Conservation (phyloP, 192 early-diverging fungal genomes). For the Coemansia sp. region DNA sequence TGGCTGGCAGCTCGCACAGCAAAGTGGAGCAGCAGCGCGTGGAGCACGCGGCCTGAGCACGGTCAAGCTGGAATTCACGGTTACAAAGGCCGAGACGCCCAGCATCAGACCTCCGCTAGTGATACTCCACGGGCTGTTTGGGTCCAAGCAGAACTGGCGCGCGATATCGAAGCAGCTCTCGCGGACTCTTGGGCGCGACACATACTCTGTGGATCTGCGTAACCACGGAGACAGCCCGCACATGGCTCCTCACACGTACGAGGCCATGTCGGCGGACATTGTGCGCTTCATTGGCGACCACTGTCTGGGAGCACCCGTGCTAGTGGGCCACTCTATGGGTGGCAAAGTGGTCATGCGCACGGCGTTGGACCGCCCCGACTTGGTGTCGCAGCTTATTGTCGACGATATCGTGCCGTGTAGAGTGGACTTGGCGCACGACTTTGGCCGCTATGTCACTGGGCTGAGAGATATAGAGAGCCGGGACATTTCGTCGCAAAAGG, state of each 20-base stretch:
- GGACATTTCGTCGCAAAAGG: conserved; percentile 53
- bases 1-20: not conserved
- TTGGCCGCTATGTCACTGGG: conserved; percentile 55
- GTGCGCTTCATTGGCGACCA: conserved; percentile 64
- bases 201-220: conserved; percentile 79
- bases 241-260: conserved; percentile 59
- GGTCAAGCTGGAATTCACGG: conserved; percentile 23
- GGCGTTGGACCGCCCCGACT: conserved; percentile 55
- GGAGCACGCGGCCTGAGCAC: conserved; percentile 14
- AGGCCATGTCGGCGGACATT: conserved; percentile 79
- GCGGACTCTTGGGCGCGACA: conserved; percentile 57
- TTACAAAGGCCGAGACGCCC: conserved; percentile 4
- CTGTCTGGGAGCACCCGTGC: conserved; percentile 48
- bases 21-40: not conserved
- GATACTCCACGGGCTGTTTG: conserved; percentile 90
- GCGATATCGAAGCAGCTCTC: conserved; percentile 75
- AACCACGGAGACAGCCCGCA: conserved; percentile 95
- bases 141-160: conserved; percentile 92
- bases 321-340: conserved; percentile 93
- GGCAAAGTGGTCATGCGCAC: conserved; percentile 73
- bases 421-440: conserved; percentile 53
- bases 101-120: conserved; percentile 53
- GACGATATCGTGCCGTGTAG: conserved; percentile 69
- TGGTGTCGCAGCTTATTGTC: conserved; percentile 60
- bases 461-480: conserved; percentile 59